These are phyloP conservation scores for Zopfochytrium polystomum DNA, from an alignment of 371 early-diverging fungal genomes.

Conservation along the genomic window DNA sequence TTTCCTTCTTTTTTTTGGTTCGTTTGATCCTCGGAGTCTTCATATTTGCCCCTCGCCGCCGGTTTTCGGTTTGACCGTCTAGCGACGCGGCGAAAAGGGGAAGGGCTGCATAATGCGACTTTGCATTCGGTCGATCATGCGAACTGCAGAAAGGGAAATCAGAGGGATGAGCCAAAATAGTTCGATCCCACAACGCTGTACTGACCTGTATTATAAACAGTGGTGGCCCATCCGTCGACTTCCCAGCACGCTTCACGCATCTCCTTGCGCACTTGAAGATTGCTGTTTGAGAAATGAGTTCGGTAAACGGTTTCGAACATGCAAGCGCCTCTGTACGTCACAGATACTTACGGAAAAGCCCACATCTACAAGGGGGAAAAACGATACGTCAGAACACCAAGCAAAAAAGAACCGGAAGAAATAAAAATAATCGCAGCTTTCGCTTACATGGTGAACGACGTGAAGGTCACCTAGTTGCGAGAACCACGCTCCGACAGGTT, in stretches of 20 bases:
- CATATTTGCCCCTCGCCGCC: no score
- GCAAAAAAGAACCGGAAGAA: neutral
- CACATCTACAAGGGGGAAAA: slow-evolving; percentile 19
- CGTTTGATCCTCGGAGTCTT: no score
- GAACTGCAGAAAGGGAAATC: slow-evolving; percentile 1
- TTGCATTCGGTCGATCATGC: slow-evolving; percentile 57
- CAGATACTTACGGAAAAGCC: slow-evolving; percentile 22
- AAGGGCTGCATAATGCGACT: slow-evolving; percentile 79
- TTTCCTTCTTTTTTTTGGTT: no score
- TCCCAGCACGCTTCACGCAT: slow-evolving; percentile 90
- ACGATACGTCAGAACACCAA: neutral
- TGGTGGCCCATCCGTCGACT: slow-evolving; percentile 89
- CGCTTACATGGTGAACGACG: slow-evolving; percentile 91
- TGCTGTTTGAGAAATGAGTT: slow-evolving; percentile 44
- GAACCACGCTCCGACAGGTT: slow-evolving; percentile 95
- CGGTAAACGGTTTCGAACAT: neutral
- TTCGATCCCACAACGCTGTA: neutral
- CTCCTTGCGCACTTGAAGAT: slow-evolving; percentile 78
- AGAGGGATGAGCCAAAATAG: slow-evolving; percentile 8
- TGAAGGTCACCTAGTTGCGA: slow-evolving; percentile 84
- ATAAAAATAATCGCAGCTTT: no score
- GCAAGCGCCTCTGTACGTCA: neutral
- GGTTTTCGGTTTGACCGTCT: no score
- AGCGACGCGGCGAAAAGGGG: slow-evolving; percentile 59
- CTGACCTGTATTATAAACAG: slow-evolving; percentile 84